Base-by-base conservation (phyloP, 345 rosid genomes). In the Pistacia integerrima region DNA sequence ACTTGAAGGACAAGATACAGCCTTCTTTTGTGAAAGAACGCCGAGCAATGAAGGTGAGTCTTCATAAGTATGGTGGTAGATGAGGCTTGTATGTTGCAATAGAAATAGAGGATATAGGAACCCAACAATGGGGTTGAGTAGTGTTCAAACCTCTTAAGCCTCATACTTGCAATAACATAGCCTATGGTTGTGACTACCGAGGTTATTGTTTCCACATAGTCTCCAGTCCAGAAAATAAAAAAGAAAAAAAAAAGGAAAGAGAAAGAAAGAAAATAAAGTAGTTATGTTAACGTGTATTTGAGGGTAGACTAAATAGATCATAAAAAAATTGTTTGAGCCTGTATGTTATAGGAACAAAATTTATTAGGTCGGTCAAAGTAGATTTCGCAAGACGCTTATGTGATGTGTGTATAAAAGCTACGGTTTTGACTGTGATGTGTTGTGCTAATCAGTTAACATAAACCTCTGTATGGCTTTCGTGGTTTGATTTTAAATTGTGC, bases 1-100 rank as follows among this genome's bases (percentile, higher is more conserved):
- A 96, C 82, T 82, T 96, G 81, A 96, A 96, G 86, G 99, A 96
- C 87, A 96, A 96, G 83, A 93, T 96, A 85, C 92, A 92, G 71
- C 98, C 98, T 83, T 96, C 99, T 70, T 96, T 94, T 82, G 99
- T 96, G 69, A 96, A 96, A 84, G 99, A 96, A 84, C 94, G 99
- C 61, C 83, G 99, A 48, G 91, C 97, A 61, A 96, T 96, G 99
- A 96, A 96, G 90, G 99, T 94, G 74, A 85, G 82, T 81, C 22
- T 58, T 69, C 64, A 30, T 35, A 55, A 74, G 63, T 4, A 20
- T 41, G 56, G 13, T 74, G 48, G 9, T 80, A 70, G 55, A 30
- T 64, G 78, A 68, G 64, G 61, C 35, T 10, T 67, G 58, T 17
- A 55, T 18, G 58, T 64, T n/a, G 8, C 13, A 12, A 12, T 62